These are phyloP conservation scores for Filobasidium floriforme DNA, from an alignment of 768 basidiomycete genomes.

Conservation along the genomic window DNA sequence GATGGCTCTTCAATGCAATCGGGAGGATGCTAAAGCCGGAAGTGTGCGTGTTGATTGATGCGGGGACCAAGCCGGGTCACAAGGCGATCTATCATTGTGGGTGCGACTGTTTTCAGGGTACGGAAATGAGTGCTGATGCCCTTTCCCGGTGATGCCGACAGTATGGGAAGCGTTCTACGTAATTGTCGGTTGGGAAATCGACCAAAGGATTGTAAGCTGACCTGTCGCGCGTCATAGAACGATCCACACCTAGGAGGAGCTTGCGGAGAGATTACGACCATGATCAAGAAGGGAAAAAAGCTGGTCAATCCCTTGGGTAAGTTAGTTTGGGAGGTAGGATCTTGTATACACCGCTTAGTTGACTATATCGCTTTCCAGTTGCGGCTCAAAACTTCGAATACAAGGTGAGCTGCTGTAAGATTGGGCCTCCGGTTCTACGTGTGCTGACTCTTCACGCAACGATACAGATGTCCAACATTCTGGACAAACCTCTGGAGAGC, in stretches of 20 bases:
- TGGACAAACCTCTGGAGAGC: constrained; percentile 80
- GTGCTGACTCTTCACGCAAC: not conserved
- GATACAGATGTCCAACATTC: constrained; percentile 84
- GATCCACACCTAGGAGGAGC: constrained; percentile 53
- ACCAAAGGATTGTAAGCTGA: not conserved
- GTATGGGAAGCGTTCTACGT: constrained; percentile 46
- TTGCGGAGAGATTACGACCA: constrained; percentile 92
- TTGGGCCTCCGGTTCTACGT: not conserved
- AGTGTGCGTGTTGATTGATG: constrained; percentile 84
- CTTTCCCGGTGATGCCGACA: not conserved
- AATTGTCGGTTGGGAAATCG: not conserved
- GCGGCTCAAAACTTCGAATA: constrained; percentile 97
- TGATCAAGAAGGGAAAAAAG: constrained; percentile 79
- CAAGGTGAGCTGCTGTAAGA: constrained; percentile 44
- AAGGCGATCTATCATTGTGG: constrained; percentile 67
- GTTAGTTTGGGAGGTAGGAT: not conserved
- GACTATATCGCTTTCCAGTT: constrained; percentile 48
- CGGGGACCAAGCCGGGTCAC: constrained; percentile 92
- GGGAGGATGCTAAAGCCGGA: constrained; percentile 81
- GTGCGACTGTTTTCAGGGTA: constrained; percentile 50
- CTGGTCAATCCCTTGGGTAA: constrained; percentile 62
- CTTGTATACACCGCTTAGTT: not conserved
- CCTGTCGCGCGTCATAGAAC: constrained; percentile 24
- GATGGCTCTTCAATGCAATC: constrained; percentile 93
- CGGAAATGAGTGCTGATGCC: not conserved